phyloP scores from a whole-genome alignment of 2,329 filamentous ascomycete species.

The Talaromyces sp. region DNA sequence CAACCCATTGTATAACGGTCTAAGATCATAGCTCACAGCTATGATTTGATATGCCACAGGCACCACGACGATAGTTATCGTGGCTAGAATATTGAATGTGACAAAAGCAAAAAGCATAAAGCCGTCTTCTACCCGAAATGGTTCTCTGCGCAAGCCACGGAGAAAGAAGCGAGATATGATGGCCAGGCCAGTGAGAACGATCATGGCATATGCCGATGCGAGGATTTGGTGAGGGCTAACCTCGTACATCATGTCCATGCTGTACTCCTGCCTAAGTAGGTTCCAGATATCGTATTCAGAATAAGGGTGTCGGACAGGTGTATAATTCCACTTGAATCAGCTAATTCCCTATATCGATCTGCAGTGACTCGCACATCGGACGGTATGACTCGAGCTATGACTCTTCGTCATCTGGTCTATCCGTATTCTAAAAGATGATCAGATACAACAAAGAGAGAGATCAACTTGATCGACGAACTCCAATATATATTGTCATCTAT shows the following conservation, averaged over 20 bases:
- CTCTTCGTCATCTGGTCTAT: not conserved
- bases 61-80: conserved; percentile 35
- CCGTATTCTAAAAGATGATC: not conserved
- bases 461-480: not conserved
- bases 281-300: not conserved
- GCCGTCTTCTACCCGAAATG: conserved; percentile 16
- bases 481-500: not conserved
- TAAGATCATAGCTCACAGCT: conserved; percentile 23
- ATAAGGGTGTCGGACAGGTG: not conserved
- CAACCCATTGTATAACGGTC: conserved; percentile 28
- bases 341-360: not conserved
- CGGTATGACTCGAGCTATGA: conserved; percentile 3
- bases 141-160: not conserved
- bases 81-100: conserved; percentile 28
- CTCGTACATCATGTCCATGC: conserved; percentile 11
- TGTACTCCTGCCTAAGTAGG: not conserved
- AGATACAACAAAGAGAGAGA: not conserved
- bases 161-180: conserved; percentile 20
- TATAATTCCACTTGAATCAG: not conserved
- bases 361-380: not conserved
- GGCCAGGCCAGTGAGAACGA: conserved; percentile 19
- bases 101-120: conserved; percentile 21
- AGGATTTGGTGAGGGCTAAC: conserved; percentile 10
- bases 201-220: conserved; percentile 21
- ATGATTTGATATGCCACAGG: conserved; percentile 33